Evolutionary conservation across 352 stramenopile genomes (phyloP), one percentile per base, ranked within the genome.

Genomic region (Globisporangium canariense): DNA sequence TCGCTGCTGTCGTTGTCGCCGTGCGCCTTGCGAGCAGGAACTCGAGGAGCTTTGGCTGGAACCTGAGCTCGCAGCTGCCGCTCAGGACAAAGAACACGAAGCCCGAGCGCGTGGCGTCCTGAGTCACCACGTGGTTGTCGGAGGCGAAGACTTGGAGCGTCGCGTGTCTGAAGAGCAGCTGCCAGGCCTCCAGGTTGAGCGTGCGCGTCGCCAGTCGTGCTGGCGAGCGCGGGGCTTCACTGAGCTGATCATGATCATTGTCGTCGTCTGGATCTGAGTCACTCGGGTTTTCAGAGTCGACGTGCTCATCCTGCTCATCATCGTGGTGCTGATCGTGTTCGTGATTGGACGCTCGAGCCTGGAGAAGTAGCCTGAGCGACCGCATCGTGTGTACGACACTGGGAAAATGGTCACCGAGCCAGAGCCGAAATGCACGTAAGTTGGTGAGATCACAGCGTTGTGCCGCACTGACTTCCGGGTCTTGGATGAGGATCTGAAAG

Each of bases 31-130:
- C 38, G 36, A 74, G 46, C 6, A 79, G 51, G 8, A 67, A 41
- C 6, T 71, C 58, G 5, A 77, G 56, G 40, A 79, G 73, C 50
- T 73, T 71, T 10, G 73, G 64, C 41, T 67, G 59, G 18, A 74
- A 77, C 10, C 63, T 13, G 10, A 75, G 43, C 5, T 79, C 66
- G 49, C 73, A 79, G 22, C 50, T 52, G 13, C 73, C 73, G 16
- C 60, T 72, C 20, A 78, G 40, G 32, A 80, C 64, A 8, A 83
- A 69, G 54, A 71, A 78, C 1, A 83, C 55, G 9, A 64, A 58
- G 4, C 67, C 67, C 0, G 70, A 54, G 0, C 60, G 65, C 1
- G 72, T 80, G n/a, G 22, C 47, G 32, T 74, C 67, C 58, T 80
- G 72, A 1, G 50, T 57, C 32, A 80, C 70, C 41, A 83, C 50